Base-by-base conservation (phyloP, 2,329 filamentous ascomycete species). In the Plectosphaerella sp. region DNA sequence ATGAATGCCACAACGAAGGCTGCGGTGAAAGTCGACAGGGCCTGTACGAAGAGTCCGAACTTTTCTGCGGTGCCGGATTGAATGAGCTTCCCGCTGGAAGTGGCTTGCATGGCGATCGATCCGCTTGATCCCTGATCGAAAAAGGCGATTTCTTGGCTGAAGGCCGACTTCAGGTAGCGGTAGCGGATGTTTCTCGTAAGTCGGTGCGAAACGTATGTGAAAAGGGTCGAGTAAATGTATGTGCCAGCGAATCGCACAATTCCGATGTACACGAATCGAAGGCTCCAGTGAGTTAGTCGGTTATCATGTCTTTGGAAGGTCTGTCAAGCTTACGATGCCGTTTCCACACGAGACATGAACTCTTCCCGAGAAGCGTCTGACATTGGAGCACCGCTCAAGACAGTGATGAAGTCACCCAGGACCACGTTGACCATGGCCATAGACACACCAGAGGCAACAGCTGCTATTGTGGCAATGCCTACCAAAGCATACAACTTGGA, bases 221-320 rank as follows among this genome's bases (percentile, higher is more conserved):
- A 59, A 58, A 65, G 58, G 20, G 61, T 54, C 12, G 54, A 58
- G 43, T 60, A 58, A 39, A 71, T 59, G 54, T 77, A 78, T 4
- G 69, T 68, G 6, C 70, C 53, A 16, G 61, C 58, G 49, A 78
- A 72, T 9, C 74, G 73, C 3, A 64, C 74, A 48, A 76, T 58
- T 58, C 77, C 76, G 15, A 79, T 64, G 53, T 78, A 79, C 5
- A 81, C 63, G 54, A 80, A 77, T 22, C 22, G 22, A 22, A 22
- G 22, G 22, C 22, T 22, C 22, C 22, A 3, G n/a, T 22, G 22
- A 3, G 22, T 22, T 22, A 22, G 22, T 22, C 22, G 3, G 22
- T 5, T 22, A 3, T 3, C 22, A 22, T 3, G 5, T 22, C 22
- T 22, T 22, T 22, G 22, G 22, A 37, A 20, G 46, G 8, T 48